Evolutionary conservation across 2,329 filamentous ascomycete genomes (phyloP), one percentile per base, ranked within the genome.

Genomic region (Aspergillus hortae): DNA sequence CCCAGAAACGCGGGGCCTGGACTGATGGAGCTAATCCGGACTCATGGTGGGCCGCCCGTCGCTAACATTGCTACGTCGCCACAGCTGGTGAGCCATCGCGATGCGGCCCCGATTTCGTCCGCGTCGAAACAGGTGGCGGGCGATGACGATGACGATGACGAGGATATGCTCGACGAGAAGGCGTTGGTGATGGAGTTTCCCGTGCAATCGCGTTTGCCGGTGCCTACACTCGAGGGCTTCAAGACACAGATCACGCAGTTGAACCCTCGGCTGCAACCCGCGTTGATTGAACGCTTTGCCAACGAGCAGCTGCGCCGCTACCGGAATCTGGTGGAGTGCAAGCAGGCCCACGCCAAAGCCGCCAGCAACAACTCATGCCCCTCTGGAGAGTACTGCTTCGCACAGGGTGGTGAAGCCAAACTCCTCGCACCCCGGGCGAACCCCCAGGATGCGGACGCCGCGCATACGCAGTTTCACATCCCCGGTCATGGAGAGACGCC

Each of bases 241-340:
- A 85, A 84, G 58, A 78, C 83, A 21, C 88, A 95, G 63, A 81
- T 92, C 15, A 73, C 84, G 43, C 79, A 82, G 53, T 73, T 95
- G 41, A 95, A 95, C 63, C 89, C 90, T n/a, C 74, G 78, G 10
- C 76, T 95, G 52, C 75, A 77, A n/a, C 73, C 78, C 7, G 78
- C 84, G 68, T 77, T 96, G 57, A 82, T 92, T 12, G 88, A 94
- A 27, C 85, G 91, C 43, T 88, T 96, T 59, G 89, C 88, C 0
- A 82, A 89, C 58, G 90, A 95, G 63, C 90, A 96, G 67, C 76
- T 87, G 44, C 77, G 84, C 53, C 83, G 91, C 50, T 95, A 92
- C 71, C 94, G 92, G 68, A 82, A 83, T 25, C 76, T 96, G 14
- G 76, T 92, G 27, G 85, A 84, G 35, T 75, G 80, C 56, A 87